These are phyloP conservation scores for Fusarium subglutinans DNA, from an alignment of 2,329 filamentous ascomycete species.

Conservation along the genomic window DNA sequence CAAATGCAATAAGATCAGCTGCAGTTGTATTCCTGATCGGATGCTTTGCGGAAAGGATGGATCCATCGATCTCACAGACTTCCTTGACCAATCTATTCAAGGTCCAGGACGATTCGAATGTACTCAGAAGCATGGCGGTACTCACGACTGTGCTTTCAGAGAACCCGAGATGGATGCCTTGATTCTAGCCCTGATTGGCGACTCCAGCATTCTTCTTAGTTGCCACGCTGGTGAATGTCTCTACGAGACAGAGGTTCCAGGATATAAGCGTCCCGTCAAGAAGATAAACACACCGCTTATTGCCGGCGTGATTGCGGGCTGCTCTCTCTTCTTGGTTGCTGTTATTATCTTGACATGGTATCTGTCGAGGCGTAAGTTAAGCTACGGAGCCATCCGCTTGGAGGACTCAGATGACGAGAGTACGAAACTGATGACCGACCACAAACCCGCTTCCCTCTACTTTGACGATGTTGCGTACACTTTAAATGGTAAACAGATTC, in stretches of 20 bases:
- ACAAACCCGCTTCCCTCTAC: conserved; percentile 87
- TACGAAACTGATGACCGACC: conserved; percentile 86
- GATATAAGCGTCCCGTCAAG: conserved; percentile 88
- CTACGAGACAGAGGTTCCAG: conserved; percentile 90
- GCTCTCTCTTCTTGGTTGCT: conserved; percentile 87
- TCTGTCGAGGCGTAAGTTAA: conserved; percentile 77
- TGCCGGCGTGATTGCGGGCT: conserved; percentile 88
- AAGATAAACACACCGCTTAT: conserved; percentile 97
- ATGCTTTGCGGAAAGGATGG: conserved; percentile 95
- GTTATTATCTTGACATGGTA: conserved; percentile 89
- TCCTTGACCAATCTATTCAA: conserved; percentile 81
- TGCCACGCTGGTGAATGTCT: conserved; percentile 92
- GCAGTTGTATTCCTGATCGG: conserved; percentile 86
- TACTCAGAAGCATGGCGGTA: conserved; percentile 68
- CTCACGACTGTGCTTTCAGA: conserved; percentile 79
- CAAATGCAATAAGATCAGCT: conserved; percentile 84
- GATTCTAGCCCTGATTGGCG: conserved; percentile 89
- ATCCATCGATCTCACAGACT: conserved; percentile 91
- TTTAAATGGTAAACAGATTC: conserved; percentile 87
- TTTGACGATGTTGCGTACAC: conserved; percentile 90
- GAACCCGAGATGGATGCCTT: conserved; percentile 94
- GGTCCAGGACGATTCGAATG: conserved; percentile 89
- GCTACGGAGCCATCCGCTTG: conserved; percentile 78
- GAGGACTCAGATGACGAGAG: conserved; percentile 92
- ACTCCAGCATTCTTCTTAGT: conserved; percentile 83